Percentiles rank a stretch among this genome's conserved stretches.
Conservation (phyloP, 2,329 filamentous ascomycete genomes). For the Alternaria gansuensis region DNA sequence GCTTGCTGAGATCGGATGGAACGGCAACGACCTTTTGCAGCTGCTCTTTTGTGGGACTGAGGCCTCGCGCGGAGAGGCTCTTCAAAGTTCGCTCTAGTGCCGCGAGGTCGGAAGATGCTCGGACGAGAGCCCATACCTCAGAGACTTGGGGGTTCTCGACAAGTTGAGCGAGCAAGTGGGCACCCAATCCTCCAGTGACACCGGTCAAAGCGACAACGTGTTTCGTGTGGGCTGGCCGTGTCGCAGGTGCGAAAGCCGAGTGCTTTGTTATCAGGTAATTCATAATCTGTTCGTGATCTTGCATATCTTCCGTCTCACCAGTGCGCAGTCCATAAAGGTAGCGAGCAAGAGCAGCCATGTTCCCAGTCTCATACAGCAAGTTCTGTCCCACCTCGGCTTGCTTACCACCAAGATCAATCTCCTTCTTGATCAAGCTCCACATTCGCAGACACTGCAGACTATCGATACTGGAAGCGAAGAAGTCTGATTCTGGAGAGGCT, state of each 20-base stretch:
- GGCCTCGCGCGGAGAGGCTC: constrained; percentile 49
- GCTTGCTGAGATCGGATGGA: constrained; percentile 53
- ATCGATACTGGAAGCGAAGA: constrained; percentile 68
- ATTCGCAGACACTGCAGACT: constrained; percentile 67
- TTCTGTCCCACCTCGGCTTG: constrained; percentile 61
- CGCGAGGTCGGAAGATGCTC: constrained; percentile 53
- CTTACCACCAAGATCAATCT: constrained; percentile 59
- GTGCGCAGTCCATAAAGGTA: constrained; percentile 57
- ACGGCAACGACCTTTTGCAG: constrained; percentile 50
- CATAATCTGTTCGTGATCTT: constrained; percentile 58
- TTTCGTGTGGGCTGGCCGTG: background rate
- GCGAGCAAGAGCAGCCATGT: constrained; percentile 57
- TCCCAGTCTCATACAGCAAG: constrained; percentile 67
- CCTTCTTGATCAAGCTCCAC: constrained; percentile 61
- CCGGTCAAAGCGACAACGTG: constrained; percentile 62
- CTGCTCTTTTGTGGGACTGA: constrained; percentile 43
- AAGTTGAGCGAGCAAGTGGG: constrained; percentile 62
- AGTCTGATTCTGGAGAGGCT: constrained; percentile 59
- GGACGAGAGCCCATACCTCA: constrained; percentile 63
- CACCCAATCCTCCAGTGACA: constrained; percentile 71
- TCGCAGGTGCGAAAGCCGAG: constrained; percentile 36
- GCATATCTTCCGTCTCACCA: constrained; percentile 46
- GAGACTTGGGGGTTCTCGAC: constrained; percentile 39
- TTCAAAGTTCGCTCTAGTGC: constrained; percentile 49
- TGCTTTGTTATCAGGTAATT: constrained; percentile 58